Conservation (phyloP, 345 rosid species). For the Kandelia obovata region DNA sequence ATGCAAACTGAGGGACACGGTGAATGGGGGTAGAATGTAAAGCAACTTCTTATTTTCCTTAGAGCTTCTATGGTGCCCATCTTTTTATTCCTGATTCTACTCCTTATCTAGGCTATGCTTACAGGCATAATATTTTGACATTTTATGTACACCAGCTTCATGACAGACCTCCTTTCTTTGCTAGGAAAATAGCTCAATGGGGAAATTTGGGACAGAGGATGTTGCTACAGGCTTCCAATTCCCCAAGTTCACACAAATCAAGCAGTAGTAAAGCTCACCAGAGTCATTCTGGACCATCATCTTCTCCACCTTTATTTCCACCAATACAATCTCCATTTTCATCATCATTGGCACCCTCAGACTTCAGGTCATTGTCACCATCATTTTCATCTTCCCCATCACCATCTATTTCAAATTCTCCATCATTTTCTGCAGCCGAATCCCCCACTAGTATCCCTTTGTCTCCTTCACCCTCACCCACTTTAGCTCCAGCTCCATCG, state of each 20-base stretch:
- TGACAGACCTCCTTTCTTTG: conserved; percentile 12
- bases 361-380: not conserved
- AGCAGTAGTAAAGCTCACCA: conserved; percentile 2
- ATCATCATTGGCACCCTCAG: conserved; percentile 30
- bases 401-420: conserved; percentile 32
- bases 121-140: not conserved
- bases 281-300: conserved; percentile 15
- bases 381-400: conserved; percentile 26
- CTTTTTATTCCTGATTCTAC: not conserved
- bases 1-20: not conserved
- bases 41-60: not conserved
- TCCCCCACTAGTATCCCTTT: conserved; percentile 24
- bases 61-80: not conserved
- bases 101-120: not conserved
- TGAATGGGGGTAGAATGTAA: not conserved
- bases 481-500: conserved; percentile 22
- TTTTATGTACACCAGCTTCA: conserved; percentile 9
- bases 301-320: conserved; percentile 15
- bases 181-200: conserved; percentile 32
- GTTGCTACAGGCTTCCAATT: conserved; percentile 33
- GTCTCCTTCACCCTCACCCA: conserved; percentile 39
- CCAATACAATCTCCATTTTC: conserved; percentile 27
- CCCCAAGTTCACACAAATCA: conserved; percentile 14
- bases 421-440: conserved; percentile 29
- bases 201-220: conserved; percentile 33